Base-by-base conservation (phyloP, 1,284 basidiomycete species). In the Marasmius oreades region DNA sequence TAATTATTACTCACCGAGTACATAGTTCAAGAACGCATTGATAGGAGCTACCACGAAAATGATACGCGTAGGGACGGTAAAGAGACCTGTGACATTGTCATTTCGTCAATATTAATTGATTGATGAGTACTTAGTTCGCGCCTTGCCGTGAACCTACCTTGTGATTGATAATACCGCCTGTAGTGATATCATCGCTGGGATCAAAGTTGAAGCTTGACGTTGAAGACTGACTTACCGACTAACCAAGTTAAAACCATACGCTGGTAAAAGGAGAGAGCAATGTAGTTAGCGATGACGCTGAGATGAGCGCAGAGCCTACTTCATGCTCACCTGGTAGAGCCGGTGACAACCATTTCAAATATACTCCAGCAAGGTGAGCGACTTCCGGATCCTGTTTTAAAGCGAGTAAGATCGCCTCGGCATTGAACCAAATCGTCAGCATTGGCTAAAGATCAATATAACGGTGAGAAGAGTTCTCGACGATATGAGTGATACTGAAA, bases 371-470 rank as follows among this genome's bases (percentile, higher is more conserved):
- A 6, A 89, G 79, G 39, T 74, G 76, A 0, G 95, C 92, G 3
- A 99, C 92, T 58, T 90, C 86, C 0, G 88, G 85, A 52, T 97
- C 92, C 77, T 98, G 96, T 48, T 82, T 84, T 20, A 98, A 77
- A 42, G 78, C 72, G 20, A 97, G 77, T 1, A 98, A 79, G 37
- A 98, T 81, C 0, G 72, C 60, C 68, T 96, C 92, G 0, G 91
- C 86, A 59, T 90, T 92, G 66, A 89, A 81, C 93, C 93, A 98
- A 22, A 90, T 73, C 5, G 76, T 63, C 59, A 77, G 73, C 56
- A 87, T 84, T 0, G 90, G 88, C 86, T 90, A 55, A 23, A 7
- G n/a, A 18, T n/a, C 5, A n/a, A 36, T 36, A 22, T 23, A 26
- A 37, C 14, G 1, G 44, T 37, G 39, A 11, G 52, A 23, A 39